Conservation (phyloP, 495 filamentous ascomycete genomes). For the Corynascus novoguineensis region DNA sequence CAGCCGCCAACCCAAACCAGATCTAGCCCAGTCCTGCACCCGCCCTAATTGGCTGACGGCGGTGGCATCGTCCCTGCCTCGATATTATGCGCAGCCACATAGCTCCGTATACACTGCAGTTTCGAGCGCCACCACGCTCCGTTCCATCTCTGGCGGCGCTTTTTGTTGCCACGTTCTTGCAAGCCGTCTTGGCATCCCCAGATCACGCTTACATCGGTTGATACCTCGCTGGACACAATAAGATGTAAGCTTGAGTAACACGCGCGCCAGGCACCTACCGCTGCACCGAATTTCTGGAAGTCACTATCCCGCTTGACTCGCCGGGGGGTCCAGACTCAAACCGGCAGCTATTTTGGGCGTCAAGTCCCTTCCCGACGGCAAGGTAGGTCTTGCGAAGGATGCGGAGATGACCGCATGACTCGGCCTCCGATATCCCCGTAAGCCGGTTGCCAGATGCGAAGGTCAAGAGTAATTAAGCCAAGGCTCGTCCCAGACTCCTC, state of each 20-base stretch:
- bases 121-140: background rate
- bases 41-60: background rate
- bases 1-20: constrained; percentile 6
- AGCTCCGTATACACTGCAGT: constrained; percentile 3
- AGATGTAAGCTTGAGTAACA: background rate
- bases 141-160: background rate
- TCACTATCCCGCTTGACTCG: background rate
- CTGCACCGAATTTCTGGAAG: background rate
- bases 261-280: background rate
- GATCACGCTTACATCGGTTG: background rate
- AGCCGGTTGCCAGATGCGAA: background rate
- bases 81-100: constrained; percentile 1
- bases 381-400: background rate
- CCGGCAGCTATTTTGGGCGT: background rate
- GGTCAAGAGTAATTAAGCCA: background rate
- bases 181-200: background rate
- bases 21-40: background rate
- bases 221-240: background rate
- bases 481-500: background rate
- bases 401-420: background rate
- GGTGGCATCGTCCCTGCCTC: constrained; percentile 9
- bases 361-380: background rate
- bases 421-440: background rate
- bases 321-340: background rate
- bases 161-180: constrained; percentile 9